Base-by-base conservation (phyloP, 768 basidiomycete species). In the Tylopilus balloui region DNA sequence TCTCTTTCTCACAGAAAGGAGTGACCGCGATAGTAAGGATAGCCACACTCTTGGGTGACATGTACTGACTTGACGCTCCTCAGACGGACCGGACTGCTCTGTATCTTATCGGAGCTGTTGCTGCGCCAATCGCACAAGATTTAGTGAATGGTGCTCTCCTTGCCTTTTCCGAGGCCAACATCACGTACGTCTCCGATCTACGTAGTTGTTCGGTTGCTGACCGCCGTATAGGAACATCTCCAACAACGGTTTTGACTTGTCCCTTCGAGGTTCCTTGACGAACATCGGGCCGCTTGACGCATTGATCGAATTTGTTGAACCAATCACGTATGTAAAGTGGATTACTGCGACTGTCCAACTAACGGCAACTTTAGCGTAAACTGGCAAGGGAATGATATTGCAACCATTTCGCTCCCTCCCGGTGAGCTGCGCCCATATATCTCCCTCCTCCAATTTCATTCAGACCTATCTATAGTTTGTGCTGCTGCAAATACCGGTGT, bases 251-350 rank as follows among this genome's bases (percentile, higher is more conserved):
- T 87, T 88, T 57, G 76, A 82, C 60, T 64, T 87, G 21, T 64
- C 76, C 3, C 69, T 88, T 6, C 71, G 69, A 19, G 84, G 83
- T 13, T 79, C 82, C 12, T 60, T 85, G 45, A 81, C 79, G 1
- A 78, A 81, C 42, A 64, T 77, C 6, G 86, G 86, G 0, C 84
- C 86, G 19, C 71, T 88, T 43, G 85, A 88, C 66, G 84, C 83
- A 3, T 56, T 74, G 40, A 86, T 88, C 42, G 75, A 77, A 13
- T 88, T 88, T 59, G 69, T 71, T 13, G 79, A 84, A 36, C 83
- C 83, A 2, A 67, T 86, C 38, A 77, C 57, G 79, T 83, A 67
- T 45, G 77, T 64, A 9, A 12, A 8, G 6, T 35, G n/a, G 17
- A 7, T 49, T 32, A n/a, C 35, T 27, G 35, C 28, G 27, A 28